Base-by-base conservation (phyloP, 768 basidiomycete species). In the Chalciporus sphaerocephalus region DNA sequence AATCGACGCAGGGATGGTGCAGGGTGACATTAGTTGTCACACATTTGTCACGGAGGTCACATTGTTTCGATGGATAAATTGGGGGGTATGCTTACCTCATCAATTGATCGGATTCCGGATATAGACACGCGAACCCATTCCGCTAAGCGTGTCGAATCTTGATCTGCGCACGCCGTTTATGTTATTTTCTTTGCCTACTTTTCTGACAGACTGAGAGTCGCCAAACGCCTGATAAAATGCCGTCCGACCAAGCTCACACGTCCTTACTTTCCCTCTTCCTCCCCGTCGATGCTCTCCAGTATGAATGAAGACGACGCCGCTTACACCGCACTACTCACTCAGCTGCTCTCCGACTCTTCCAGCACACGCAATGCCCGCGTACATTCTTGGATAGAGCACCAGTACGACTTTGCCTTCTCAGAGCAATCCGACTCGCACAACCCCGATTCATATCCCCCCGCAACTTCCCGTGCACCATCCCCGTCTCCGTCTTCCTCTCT, bases 301-400 rank as follows among this genome's bases (percentile, higher is more conserved):
- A 65, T 65, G 64, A 57, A 58, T 3, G 65, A 62, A 13, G 65
- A 67, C 48, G 64, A 65, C 27, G 55, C 46, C 0, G 64, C 62
- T 0, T 67, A 67, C 38, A 59, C 63, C 9, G 54, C 47, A 0
- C 51, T 65, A 6, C 63, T 65, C 37, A 41, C 56, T 0, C 65
- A 65, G 13, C 54, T 65, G 1, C 51, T 65, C 41, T 53, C 56
- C 0, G 64, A 56, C 44, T 48, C 56, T 0, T 41, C 64, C 5
- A 6, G 41, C 0, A 30, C 57, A 0, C 65, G 64, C 52, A 54
- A 65, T 5, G 60, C 62, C 0, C 58, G 64, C 6, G 59, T 65
- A 0, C 65, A 65, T 32, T 67, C 64, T 1, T 65, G 64, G 64
- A 65, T 65, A 18, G 64, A 65, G 34, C 65, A 67, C 22, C 64